phyloP scores from a whole-genome alignment of 257 asterid species.

The Mentha longifolia region DNA sequence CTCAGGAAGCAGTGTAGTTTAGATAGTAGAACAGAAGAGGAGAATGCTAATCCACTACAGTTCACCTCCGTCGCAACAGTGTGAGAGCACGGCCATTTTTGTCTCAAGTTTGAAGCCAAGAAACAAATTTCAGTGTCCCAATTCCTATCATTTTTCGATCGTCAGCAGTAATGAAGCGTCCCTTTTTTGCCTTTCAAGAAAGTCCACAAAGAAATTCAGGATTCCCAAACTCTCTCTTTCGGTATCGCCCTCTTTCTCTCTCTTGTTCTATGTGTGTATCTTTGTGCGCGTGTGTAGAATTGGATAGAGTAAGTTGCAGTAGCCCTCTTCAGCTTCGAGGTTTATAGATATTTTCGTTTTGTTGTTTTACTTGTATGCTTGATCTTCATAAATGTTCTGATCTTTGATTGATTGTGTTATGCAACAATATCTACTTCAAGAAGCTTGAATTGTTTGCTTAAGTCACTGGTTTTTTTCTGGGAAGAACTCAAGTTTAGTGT shows the following conservation, averaged over 20 bases:
- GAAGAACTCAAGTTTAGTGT: not conserved
- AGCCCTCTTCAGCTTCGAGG: not conserved
- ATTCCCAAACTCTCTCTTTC: slow-evolving; percentile 47
- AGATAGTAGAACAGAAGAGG: slow-evolving; percentile 12
- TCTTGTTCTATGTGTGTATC: not conserved
- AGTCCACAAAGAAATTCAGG: slow-evolving; percentile 46
- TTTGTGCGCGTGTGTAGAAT: not conserved
- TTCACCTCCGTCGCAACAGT: slow-evolving; percentile 54
- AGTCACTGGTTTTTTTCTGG: not conserved
- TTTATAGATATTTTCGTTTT: not conserved
- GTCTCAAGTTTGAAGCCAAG: slow-evolving; percentile 47
- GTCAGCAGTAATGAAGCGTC: slow-evolving; percentile 32
- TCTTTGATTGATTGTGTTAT: slow-evolving; percentile 9
- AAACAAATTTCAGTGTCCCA: slow-evolving; percentile 32
- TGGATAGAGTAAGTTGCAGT: not conserved
- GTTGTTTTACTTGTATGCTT: slow-evolving; percentile 7
- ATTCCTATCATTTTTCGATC: slow-evolving; percentile 38
- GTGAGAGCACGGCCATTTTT: slow-evolving; percentile 42
- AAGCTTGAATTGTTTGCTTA: not conserved
- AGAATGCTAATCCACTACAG: slow-evolving; percentile 65
- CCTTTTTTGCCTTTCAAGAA: slow-evolving; percentile 38
- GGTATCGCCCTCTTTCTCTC: slow-evolving; percentile 35
- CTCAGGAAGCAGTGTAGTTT: not conserved
- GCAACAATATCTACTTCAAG: slow-evolving; percentile 12
- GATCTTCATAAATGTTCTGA: not conserved